phyloP scores from a whole-genome alignment of 345 rosid species.

The Eucalyptus marginata region DNA sequence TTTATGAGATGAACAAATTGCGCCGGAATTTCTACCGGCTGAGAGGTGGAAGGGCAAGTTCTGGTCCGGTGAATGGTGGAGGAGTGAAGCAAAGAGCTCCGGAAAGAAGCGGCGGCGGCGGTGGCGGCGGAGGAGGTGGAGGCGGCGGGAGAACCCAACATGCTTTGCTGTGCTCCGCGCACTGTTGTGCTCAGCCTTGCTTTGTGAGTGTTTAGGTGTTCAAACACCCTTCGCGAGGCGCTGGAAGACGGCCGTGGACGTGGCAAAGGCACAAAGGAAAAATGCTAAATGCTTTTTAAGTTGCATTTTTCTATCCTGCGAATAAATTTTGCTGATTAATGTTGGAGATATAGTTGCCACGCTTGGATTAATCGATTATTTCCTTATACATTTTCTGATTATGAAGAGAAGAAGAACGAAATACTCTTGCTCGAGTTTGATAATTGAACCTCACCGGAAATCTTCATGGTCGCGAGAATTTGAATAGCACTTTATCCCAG shows the following conservation, averaged over 20 bases:
- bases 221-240: too few species aligned
- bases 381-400: not conserved
- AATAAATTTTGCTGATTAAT: too few species aligned
- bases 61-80: not conserved
- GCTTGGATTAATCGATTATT: not conserved
- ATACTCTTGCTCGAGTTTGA: not conserved
- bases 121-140: not conserved
- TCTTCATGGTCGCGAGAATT: accelerated
- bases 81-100: not conserved
- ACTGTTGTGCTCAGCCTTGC: not conserved
- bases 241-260: not conserved
- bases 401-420: not conserved
- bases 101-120: not conserved
- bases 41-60: not conserved
- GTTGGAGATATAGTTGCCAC: not conserved
- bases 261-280: not conserved
- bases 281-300: not conserved
- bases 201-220: too few species aligned
- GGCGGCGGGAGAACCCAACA: not conserved
- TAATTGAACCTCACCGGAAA: not conserved
- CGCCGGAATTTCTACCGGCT: not conserved
- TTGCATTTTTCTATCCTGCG: not conserved
- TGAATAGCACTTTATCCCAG: not conserved
- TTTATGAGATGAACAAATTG: not conserved
- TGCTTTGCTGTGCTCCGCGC: not conserved